Percentiles rank a stretch among this genome's conserved stretches.
These are phyloP conservation scores for Abrus precatorius DNA, from an alignment of 306 rosid genomes.

Conservation along the genomic window DNA sequence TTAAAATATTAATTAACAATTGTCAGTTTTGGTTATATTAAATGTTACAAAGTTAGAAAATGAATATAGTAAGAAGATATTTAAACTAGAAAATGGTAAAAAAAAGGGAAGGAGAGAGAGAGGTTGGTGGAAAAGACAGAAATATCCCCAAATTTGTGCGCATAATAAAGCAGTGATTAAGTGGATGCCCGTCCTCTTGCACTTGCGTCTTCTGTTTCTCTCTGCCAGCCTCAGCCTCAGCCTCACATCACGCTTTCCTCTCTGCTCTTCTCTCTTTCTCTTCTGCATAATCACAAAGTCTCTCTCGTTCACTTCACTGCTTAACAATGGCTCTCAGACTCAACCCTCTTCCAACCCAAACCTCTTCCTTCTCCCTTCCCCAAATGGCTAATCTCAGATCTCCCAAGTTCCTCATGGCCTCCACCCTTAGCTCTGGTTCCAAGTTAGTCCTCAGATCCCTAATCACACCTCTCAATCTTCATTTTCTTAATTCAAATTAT, in stretches of 20 bases:
- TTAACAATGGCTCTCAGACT: slow-evolving; percentile 67
- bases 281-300: neutral
- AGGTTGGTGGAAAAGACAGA: neutral
- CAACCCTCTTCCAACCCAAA: slow-evolving; percentile 56
- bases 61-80: too few relatives aligned
- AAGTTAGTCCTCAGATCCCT: slow-evolving; percentile 56
- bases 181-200: neutral
- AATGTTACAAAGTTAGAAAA: too few relatives aligned
- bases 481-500: too few relatives aligned
- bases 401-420: slow-evolving; percentile 84
- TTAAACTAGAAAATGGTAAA: neutral
- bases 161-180: neutral
- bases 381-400: slow-evolving; percentile 81
- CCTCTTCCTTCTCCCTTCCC: slow-evolving; percentile 63
- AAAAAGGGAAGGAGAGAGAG: neutral
- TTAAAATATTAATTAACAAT: too few relatives aligned
- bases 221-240: neutral
- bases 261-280: neutral
- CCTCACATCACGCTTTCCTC: neutral
- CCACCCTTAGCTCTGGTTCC: slow-evolving; percentile 82
- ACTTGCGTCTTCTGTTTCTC: too few relatives aligned
- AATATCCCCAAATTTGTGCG: neutral
- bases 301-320: neutral
- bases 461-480: neutral
- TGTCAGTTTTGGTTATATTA: too few relatives aligned